Conservation (phyloP, 2,329 filamentous ascomycete species). For the Botryotinia globosa region DNA sequence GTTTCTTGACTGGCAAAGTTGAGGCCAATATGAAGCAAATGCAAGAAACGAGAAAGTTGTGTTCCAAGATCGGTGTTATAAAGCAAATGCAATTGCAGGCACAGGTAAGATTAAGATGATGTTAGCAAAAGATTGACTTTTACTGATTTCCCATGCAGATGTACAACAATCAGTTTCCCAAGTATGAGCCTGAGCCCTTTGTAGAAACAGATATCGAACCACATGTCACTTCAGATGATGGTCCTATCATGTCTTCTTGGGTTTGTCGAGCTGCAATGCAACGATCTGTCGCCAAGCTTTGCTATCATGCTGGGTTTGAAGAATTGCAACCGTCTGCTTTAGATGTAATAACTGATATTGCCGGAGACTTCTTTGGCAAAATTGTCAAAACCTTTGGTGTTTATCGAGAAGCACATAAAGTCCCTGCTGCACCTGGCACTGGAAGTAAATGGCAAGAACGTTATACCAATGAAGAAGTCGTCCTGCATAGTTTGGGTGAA, state of each 20-base stretch:
- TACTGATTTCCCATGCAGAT: conserved; percentile 47
- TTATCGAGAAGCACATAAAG: conserved; percentile 81
- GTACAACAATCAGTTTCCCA: conserved; percentile 97
- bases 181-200: conserved; percentile 89
- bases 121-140: conserved; percentile 22
- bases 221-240: conserved; percentile 86
- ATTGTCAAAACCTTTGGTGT: conserved; percentile 74
- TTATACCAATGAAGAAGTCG: conserved; percentile 79
- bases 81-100: conserved; percentile 99
- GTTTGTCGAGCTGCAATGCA: conserved; percentile 82
- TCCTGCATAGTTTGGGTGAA: conserved; percentile 81
- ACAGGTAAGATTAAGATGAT: conserved; percentile 61
- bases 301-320: conserved; percentile 95
- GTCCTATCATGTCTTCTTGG: conserved; percentile 80
- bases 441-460: conserved; percentile 55
- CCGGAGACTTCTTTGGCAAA: conserved; percentile 85
- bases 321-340: conserved; percentile 94
- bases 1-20: conserved; percentile 73
- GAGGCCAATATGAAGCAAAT: conserved; percentile 91
- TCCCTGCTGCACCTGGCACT: conserved; percentile 48
- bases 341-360: conserved; percentile 85
- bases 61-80: conserved; percentile 93
- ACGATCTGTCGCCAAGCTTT: conserved; percentile 87
- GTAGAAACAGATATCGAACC: conserved; percentile 80
- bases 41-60: conserved; percentile 94